Evolutionary conservation across 1,139 yeast species (phyloP), one percentile per base, ranked within the genome.

Genomic region (Yamadazyma blattariae): DNA sequence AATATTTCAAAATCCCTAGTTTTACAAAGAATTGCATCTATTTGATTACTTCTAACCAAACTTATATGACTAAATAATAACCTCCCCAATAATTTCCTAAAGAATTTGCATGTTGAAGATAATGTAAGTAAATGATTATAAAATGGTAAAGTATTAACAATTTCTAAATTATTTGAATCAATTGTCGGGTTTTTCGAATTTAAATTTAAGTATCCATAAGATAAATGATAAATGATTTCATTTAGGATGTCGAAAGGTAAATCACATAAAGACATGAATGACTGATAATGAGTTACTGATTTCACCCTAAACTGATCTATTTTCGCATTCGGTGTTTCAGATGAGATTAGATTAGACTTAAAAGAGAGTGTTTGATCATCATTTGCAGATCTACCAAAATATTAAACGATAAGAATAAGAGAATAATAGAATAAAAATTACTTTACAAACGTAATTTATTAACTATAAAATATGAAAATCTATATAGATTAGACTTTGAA

Each of bases 401-500:
- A n/a, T n/a, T n/a, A n/a, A n/a, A n/a, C n/a, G n/a, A n/a, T n/a
- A n/a, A n/a, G n/a, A n/a, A n/a, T n/a, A n/a, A n/a, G n/a, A n/a
- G n/a, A n/a, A n/a, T n/a, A n/a, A n/a, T n/a, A n/a, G n/a, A n/a
- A n/a, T n/a, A n/a, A n/a, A n/a, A n/a, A 19, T 25, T 32, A 32
- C 29, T 32, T 32, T 32, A 32, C 34, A 32, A 25, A 20, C 18
- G 34, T 32, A 32, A 32, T 20, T 25, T 19, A 33, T 28, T 25
- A 28, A 33, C 36, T 40, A 34, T 36, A 33, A 30, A 34, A 40
- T 39, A 34, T 38, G 30, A 29, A 33, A 35, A 30, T 25, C 30
- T 32, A 32, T 25, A 12, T 15, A 61, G 57, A 62, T 88, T 92
- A 92, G 76, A 94, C 99, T 87, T 92, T 92, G 98, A 92, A 92